Base-by-base conservation (phyloP, 257 asterid genomes). In the Sherardia arvensis region DNA sequence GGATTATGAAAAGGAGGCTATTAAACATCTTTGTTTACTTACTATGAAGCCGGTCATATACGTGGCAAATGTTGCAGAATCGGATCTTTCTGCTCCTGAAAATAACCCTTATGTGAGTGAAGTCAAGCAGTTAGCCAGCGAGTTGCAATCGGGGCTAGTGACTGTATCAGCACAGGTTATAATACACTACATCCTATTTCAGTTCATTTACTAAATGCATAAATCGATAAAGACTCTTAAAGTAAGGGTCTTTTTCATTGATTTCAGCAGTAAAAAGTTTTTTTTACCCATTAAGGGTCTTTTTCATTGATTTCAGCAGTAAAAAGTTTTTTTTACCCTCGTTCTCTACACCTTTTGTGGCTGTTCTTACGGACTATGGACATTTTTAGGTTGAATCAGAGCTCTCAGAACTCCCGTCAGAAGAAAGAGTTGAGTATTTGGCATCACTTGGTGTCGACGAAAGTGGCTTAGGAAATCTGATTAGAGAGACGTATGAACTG, bases 91-190 rank as follows among this genome's bases (percentile, higher is more conserved):
- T 77, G 87, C 79, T 53, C 94, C 95, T 61, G 87, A 72, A 64
- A 85, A 71, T 65, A 87, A 86, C 77, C 72, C 88, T 66, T 81
- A 83, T 75, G 93, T 91, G 53, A 78, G 81, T 70, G 97, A 91
- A 71, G 91, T 88, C 65, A 85, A 63, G 82, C 61, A 63, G 57
- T 83, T 85, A 76, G 96, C 98, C 69, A 78, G 91, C 30, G 90
- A 86, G 60, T 71, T 91, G 73, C 94, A 91, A 60, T 91, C 95
- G 74, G 95, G 95, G 34, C 73, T 86, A 53, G 81, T 88, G 70
- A 85, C 98, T 34, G 74, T 91, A 77, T 91, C 98, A 61, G 96
- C 98, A n/a, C 98, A 91, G 96, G 98, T 91, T 69, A 69, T 84
- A 36, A 69, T 84, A 36, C 74, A 67, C 64, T 72, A 12, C 61